phyloP scores from a whole-genome alignment of 2,329 filamentous ascomycete species.

The Ophiostoma sp. region DNA sequence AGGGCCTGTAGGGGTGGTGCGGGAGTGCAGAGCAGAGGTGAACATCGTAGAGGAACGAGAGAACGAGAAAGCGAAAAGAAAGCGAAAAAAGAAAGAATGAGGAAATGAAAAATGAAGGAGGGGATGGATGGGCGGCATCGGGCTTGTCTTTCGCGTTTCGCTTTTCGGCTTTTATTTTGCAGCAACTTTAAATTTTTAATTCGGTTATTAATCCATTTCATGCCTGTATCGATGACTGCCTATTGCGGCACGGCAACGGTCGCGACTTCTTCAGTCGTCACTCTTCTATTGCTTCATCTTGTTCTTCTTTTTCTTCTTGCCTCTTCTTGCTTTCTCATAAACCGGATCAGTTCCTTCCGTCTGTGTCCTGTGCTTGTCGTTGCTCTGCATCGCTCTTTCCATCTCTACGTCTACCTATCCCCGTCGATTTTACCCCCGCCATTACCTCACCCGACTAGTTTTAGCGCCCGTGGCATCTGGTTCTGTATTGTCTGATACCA shows the following conservation, averaged over 20 bases:
- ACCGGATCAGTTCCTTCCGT: not conserved
- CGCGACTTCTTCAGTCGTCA: not conserved
- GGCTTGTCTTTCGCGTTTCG: not conserved
- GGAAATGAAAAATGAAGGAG: not conserved
- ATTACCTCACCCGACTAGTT: conserved; percentile 9
- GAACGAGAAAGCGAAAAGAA: not conserved
- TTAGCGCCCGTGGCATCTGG: conserved; percentile 11
- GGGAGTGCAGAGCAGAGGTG: not conserved
- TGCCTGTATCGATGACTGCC: not conserved
- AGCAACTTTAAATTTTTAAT: not conserved
- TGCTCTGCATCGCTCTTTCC: not conserved
- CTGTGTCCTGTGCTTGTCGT: not conserved
- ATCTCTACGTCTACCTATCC: not conserved
- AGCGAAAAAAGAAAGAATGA: not conserved
- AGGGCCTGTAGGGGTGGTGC: not conserved
- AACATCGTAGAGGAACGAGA: not conserved
- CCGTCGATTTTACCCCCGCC: not conserved
- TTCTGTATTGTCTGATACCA: not conserved
- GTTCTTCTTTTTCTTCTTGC: not conserved
- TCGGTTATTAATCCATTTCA: not conserved
- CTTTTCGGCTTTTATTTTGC: not conserved
- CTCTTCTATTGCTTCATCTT: not conserved
- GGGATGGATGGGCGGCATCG: conserved; percentile 11
- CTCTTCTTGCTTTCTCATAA: not conserved
- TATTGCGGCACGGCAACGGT: not conserved